Evolutionary conservation across 768 basidiomycete species (phyloP).

Genomic region (Mycena chlorophos): DNA sequence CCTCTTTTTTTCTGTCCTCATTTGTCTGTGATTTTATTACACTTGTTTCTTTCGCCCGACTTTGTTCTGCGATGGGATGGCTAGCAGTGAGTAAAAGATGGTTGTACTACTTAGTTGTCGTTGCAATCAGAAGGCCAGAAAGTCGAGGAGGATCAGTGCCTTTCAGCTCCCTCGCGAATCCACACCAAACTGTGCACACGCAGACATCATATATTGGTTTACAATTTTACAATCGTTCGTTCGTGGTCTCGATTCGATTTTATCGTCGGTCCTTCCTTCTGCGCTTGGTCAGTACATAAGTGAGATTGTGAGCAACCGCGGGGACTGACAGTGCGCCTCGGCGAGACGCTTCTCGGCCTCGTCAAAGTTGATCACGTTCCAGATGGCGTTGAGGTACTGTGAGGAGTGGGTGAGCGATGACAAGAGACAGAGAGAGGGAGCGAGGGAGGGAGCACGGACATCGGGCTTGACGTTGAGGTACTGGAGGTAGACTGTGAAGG

Average conservation of each 20-base stretch:
- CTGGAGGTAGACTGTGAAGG: slow-evolving; percentile 70
- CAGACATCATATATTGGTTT: no score
- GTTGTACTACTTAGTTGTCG: slow-evolving; percentile 28
- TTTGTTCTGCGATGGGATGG: slow-evolving; percentile 12
- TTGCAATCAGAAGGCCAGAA: slow-evolving; percentile 14
- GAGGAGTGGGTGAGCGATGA: neutral
- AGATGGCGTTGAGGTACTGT: slow-evolving; percentile 86
- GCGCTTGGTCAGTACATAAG: no score
- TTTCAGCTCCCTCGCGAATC: no score
- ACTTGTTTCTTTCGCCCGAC: slow-evolving; percentile 5
- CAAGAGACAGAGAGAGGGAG: slow-evolving; percentile 1
- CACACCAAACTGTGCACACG: no score
- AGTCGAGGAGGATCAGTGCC: no score
- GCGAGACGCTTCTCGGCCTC: slow-evolving; percentile 64
- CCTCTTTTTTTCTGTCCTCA: slow-evolving; percentile 4
- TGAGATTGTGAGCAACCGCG: no score
- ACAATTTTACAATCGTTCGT: neutral
- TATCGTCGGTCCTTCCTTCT: no score
- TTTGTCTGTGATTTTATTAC: slow-evolving; percentile 17
- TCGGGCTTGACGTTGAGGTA: slow-evolving; percentile 94
- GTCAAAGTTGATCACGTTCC: slow-evolving; percentile 89
- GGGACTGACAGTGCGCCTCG: no score
- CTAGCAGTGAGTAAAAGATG: slow-evolving; percentile 28
- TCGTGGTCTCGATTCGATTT: neutral
- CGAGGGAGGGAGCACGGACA: slow-evolving; percentile 49